Evolutionary conservation across 2,329 filamentous ascomycete genomes (phyloP), one percentile per base, ranked within the genome.

Genomic region (Diaporthe citriasiana): DNA sequence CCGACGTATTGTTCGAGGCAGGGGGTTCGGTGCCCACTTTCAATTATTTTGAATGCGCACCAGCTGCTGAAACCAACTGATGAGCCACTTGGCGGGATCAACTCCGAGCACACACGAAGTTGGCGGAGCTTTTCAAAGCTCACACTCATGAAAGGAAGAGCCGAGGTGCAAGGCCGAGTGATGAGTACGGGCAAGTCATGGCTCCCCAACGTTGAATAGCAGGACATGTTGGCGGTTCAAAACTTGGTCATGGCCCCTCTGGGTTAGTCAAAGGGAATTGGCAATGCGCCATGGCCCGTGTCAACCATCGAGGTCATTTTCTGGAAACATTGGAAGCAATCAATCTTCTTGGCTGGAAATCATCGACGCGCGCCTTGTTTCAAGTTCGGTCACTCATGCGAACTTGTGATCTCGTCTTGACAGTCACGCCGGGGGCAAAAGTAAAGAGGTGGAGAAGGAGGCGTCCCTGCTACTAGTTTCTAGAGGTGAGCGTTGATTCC

Each of bases 361-460:
- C 45, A 38, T 66, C 63, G 45, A 38, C 30, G 63, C 30, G 63
- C 22, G 63, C 63, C 63, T 51, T 47, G 63, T 66, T 66, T 66
- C 63, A 66, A 51, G 22, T 66, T 38, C 63, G 25, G 63, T 51
- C 30, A 35, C 22, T 47, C 30, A 27, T 51, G 45, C 45, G 45
- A 38, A 35, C 42, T 51, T 30, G 60, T 8, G 30, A 51, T 66
- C 45, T 66, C 45, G 63, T 38, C 45, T 27, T 51, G 47, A 51
- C n/a, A 30, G 22, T 27, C 63, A 38, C 63, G 15, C 19, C 35
- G 30, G 15, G 45, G n/a, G 13, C 27, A 66, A 50, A 66, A 66
- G 63, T 30, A 66, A 51, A 63, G n/a, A 63, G 25, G 19, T 50
- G 45, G 19, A 38, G 25, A 22, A n/a, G 27, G 22, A 7, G 56